phyloP scores from a whole-genome alignment of 2,329 filamentous ascomycete genomes.

The Hymenoscyphus repandus region DNA sequence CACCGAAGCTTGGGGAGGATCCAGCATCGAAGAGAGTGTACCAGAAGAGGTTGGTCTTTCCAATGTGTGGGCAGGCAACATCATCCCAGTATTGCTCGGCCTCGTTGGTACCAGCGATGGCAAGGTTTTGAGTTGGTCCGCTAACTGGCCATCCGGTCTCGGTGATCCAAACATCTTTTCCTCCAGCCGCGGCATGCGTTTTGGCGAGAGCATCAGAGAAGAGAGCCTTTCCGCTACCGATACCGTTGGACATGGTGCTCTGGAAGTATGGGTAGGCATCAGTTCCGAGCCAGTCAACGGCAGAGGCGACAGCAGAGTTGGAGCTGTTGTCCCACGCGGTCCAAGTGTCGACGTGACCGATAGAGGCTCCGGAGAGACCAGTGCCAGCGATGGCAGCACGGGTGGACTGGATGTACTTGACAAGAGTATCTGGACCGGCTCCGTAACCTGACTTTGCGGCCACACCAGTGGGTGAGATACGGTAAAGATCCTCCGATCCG shows the following conservation, averaged over 20 bases:
- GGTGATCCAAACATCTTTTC: conserved; percentile 77
- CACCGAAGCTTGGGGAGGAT: conserved; percentile 61
- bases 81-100: conserved; percentile 77
- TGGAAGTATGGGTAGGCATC: conserved; percentile 86
- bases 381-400: conserved; percentile 60
- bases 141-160: conserved; percentile 84
- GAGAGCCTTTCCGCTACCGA: conserved; percentile 57
- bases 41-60: conserved; percentile 66
- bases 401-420: conserved; percentile 66
- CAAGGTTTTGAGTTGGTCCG: conserved; percentile 57
- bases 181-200: conserved; percentile 52
- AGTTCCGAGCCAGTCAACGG: conserved; percentile 74
- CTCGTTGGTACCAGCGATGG: conserved; percentile 59
- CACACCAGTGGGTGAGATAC: conserved; percentile 66
- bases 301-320: conserved; percentile 65
- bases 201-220: conserved; percentile 63
- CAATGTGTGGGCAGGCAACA: conserved; percentile 68
- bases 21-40: conserved; percentile 67
- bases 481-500: conserved; percentile 83
- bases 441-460: conserved; percentile 58
- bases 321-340: conserved; percentile 68
- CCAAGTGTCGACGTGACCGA: conserved; percentile 91
- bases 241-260: conserved; percentile 58
- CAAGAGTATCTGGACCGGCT: conserved; percentile 54
- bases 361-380: conserved; percentile 46